Evolutionary conservation across 2,329 filamentous ascomycete species (phyloP), one percentile per base, ranked within the genome.

Genomic region (Elsinoe fawcettii): DNA sequence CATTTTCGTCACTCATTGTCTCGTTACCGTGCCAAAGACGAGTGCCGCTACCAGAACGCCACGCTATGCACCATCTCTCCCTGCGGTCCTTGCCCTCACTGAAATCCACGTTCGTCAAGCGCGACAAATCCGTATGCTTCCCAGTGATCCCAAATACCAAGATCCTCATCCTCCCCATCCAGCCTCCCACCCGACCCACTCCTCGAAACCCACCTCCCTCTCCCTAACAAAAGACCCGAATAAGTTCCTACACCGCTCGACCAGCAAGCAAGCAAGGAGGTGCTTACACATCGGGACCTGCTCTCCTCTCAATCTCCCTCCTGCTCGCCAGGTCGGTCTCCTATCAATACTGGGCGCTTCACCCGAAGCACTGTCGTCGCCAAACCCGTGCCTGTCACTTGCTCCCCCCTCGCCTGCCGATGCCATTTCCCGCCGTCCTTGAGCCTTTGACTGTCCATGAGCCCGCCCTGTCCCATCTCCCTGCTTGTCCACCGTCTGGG

Each of bases 191-290:
- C 87, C 90, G 12, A 85, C 90, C 69, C 88, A 77, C 70, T 92
- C 88, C 62, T 86, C 84, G 59, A 74, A 76, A 22, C 76, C 74
- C 14, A 86, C 77, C 39, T 67, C 65, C 64, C 74, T 76, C 63
- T 80, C 77, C 58, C 80, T 76, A 14, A 86, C 76, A 63, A 80
- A 81, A 1, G 65, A 65, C 3, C 76, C 79, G 63, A 93, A 79
- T 25, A 84, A 69, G 2, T 18, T 27, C 23, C 67, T 68, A 75
- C 88, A 91, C 47, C 77, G 75, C 68, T 89, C 85, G 5, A 79
- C 85, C 57, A 97, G 70, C 39, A 92, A 72, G 69, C 88, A 95
- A 1, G 92, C 92, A 14, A 97, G 79, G 4, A 97, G 71, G 71
- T 99, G 92, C 73, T 96, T 96, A 70, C 92, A 99, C 72, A 88